Evolutionary conservation across 352 stramenopile species (phyloP).

Genomic region (Halophytophthora polymorphica): DNA sequence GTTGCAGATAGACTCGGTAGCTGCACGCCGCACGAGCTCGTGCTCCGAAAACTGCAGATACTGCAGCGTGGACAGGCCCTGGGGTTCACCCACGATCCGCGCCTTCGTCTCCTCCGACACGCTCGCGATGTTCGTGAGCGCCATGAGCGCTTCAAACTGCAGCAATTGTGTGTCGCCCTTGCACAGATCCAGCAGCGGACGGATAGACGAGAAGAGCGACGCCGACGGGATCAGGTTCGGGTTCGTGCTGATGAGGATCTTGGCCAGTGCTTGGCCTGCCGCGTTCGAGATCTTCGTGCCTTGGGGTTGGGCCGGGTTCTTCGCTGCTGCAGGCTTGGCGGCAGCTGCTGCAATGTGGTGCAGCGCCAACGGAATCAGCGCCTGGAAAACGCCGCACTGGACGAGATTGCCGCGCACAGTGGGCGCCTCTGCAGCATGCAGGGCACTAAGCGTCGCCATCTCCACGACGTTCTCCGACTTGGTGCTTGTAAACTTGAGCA

Average conservation of each 20-base stretch:
- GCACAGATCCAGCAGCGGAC: conserved; percentile 91
- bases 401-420: conserved; percentile 72
- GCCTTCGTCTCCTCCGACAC: conserved; percentile 94
- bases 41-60: conserved; percentile 97
- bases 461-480: conserved; percentile 78
- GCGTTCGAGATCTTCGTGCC: conserved; percentile 86
- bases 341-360: conserved; percentile 30
- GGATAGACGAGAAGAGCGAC: conserved; percentile 75
- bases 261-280: conserved; percentile 92
- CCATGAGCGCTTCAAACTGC: conserved; percentile 94
- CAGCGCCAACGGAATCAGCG: conserved; percentile 64
- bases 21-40: conserved; percentile 93
- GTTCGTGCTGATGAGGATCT: conserved; percentile 97
- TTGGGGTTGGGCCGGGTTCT: conserved; percentile 51
- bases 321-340: conserved; percentile 17
- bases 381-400: conserved; percentile 75
- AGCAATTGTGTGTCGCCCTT: conserved; percentile 92
- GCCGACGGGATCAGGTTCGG: conserved; percentile 85
- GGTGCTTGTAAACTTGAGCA: conserved; percentile 71
- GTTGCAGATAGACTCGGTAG: conserved; percentile 96
- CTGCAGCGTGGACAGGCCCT: conserved; percentile 73
- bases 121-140: conserved; percentile 96
- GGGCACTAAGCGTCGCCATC: conserved; percentile 65
- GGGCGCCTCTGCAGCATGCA: conserved; percentile 64
- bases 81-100: conserved; percentile 62